Base-by-base conservation (phyloP, 2,329 filamentous ascomycete species). In the Colletotrichum lini region DNA sequence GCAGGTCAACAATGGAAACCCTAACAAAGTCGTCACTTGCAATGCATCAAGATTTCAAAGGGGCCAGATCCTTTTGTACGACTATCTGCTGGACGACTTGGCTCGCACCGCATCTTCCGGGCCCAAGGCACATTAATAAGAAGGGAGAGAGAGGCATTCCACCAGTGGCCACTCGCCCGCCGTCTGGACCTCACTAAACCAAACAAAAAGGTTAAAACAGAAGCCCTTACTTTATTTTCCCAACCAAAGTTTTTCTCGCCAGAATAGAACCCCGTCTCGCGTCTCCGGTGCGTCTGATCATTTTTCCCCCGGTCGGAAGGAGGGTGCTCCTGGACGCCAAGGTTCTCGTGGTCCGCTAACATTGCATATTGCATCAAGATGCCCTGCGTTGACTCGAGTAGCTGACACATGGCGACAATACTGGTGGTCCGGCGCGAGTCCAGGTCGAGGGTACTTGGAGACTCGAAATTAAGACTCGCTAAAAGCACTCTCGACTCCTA, bases 241-340 rank as follows among this genome's bases (percentile, higher is more conserved):
- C 23, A 40, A 15, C 54, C 23, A 47, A 30, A 26, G 4, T 30
- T 21, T 38, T 65, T 65, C 53, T 65, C 60, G n/a, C 47, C 61
- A 15, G 30, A 49, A 16, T 58, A 47, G 26, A 49, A 62, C 52
- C 42, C 35, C 54, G 49, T 52, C 58, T 50, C n/a, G 38, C 45
- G 62, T 42, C 16, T 66, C 42, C 23, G 45, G 15, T 58, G 54
- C 58, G 45, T 71, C 68, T 49, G 54, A 63, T 68, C 21, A 68
- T 71, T 53, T 47, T 47, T 45, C 23, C 12, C 23, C 63, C 35
- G 58, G 58, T 59, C 44, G 58, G 68, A 71, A 38, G 42, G 65
- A 54, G 38, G 52, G 64, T 54, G 45, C 56, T 65, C 52, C 68
- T 63, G 65, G 45, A n/a, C 44, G 65, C 65, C 58, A 68, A 62